phyloP scores from a whole-genome alignment of 1,139 yeast genomes.

The Zygotorulaspora mrakii region DNA sequence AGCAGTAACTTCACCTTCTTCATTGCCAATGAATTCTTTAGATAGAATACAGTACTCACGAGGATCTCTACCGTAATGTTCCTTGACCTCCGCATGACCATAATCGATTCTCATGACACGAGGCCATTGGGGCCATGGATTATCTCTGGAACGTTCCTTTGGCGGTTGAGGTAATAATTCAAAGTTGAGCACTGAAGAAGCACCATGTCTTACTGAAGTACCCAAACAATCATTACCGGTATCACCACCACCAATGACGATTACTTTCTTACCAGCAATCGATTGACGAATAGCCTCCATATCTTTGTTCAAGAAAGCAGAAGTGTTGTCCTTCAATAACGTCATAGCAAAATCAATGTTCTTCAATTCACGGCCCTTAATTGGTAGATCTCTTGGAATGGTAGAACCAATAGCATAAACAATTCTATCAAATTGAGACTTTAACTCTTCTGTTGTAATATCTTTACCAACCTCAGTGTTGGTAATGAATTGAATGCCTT shows the following conservation, averaged over 20 bases:
- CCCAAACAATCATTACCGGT: constrained; percentile 99
- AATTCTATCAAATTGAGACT: constrained; percentile 69
- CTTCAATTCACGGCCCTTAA: constrained; percentile 88
- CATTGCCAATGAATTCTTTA: constrained; percentile 93
- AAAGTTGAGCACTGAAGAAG: constrained; percentile 90
- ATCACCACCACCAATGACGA: constrained; percentile 99
- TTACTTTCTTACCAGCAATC: constrained; percentile 81
- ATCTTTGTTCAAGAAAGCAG: constrained; percentile 79
- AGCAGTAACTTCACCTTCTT: constrained; percentile 87
- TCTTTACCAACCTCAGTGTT: constrained; percentile 84
- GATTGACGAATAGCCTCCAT: constrained; percentile 70
- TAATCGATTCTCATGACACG: constrained; percentile 95
- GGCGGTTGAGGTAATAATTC: constrained; percentile 95
- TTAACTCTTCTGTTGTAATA: constrained; percentile 64
- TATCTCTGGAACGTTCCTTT: constrained; percentile 78
- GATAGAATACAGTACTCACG: constrained; percentile 94
- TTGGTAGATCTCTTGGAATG: constrained; percentile 88
- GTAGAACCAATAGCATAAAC: constrained; percentile 95
- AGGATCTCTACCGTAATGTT: constrained; percentile 95
- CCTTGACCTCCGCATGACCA: constrained; percentile 93
- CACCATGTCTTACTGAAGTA: constrained; percentile 96
- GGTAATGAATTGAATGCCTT: constrained; percentile 78
- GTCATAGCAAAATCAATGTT: constrained; percentile 96
- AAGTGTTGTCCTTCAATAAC: constrained; percentile 80
- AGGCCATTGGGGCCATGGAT: constrained; percentile 99